Conservation (phyloP, 176 grass and related monocot genomes). For the Avena eriantha region DNA sequence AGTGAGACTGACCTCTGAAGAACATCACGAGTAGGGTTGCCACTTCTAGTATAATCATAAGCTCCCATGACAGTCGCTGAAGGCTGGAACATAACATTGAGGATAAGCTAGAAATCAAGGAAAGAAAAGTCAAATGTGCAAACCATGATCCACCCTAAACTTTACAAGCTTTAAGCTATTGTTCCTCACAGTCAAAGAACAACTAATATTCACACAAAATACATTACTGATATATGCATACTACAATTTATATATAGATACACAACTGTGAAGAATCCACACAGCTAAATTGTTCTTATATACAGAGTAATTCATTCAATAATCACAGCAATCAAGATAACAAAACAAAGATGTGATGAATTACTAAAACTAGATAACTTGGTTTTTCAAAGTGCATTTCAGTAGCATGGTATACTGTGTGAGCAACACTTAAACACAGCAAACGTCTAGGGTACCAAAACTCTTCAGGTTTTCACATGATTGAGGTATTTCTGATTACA, state of each 20-base stretch:
- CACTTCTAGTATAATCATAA: slow-evolving; percentile 98
- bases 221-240: not conserved
- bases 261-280: not conserved
- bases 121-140: not conserved
- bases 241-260: not conserved
- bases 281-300: not conserved
- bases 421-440: not conserved
- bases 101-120: slow-evolving; percentile 7
- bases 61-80: slow-evolving; percentile 66
- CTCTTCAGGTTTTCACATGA: not conserved
- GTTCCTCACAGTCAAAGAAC: slow-evolving; percentile 21
- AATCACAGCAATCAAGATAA: not conserved
- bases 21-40: slow-evolving; percentile 97
- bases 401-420: not conserved
- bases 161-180: not conserved
- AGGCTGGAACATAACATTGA: slow-evolving; percentile 42
- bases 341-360: not conserved
- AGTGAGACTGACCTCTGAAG: slow-evolving; percentile 71
- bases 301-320: not conserved
- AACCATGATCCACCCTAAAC: slow-evolving; percentile 20
- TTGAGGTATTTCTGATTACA: not conserved
- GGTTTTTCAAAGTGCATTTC: not conserved
- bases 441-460: not conserved
- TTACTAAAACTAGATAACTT: not conserved
- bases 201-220: slow-evolving; percentile 1